Conservation (phyloP, 2,329 filamentous ascomycete genomes). For the Tolypocladium paradoxum region DNA sequence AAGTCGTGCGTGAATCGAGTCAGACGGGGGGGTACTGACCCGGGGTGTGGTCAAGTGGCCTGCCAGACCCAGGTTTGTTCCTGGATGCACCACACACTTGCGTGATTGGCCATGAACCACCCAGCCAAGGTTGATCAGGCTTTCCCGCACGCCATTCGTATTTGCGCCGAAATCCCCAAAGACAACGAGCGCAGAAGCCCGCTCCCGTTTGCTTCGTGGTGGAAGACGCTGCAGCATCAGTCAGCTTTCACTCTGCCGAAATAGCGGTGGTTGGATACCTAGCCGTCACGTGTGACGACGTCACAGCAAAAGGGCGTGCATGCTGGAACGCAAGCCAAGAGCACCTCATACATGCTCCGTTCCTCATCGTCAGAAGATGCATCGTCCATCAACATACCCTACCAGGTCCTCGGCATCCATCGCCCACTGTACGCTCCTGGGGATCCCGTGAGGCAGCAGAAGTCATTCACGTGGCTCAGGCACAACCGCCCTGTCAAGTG, state of each 20-base stretch:
- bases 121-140: slow-evolving; percentile 2
- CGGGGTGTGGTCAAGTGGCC: slow-evolving; percentile 3
- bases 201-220: not conserved
- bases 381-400: not conserved
- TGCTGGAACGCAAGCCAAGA: not conserved
- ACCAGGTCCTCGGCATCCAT: not conserved
- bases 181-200: slow-evolving; percentile 2
- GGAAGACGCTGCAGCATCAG: not conserved
- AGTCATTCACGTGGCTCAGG: not conserved
- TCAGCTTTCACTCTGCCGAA: not conserved
- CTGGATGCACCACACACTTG: not conserved
- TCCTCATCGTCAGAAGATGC: not conserved
- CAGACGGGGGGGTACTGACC: not conserved
- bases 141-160: slow-evolving; percentile 1
- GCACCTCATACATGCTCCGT: not conserved
- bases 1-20: not conserved
- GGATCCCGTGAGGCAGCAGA: not conserved
- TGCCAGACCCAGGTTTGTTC: not conserved
- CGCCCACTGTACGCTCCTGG: not conserved
- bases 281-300: not conserved
- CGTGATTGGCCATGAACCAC: not conserved
- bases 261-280: not conserved
- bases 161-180: not conserved
- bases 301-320: not conserved
- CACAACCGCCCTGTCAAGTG: not conserved